These are phyloP conservation scores for Coemansia sp. DNA, from an alignment of 371 early-diverging fungal species.

Conservation along the genomic window DNA sequence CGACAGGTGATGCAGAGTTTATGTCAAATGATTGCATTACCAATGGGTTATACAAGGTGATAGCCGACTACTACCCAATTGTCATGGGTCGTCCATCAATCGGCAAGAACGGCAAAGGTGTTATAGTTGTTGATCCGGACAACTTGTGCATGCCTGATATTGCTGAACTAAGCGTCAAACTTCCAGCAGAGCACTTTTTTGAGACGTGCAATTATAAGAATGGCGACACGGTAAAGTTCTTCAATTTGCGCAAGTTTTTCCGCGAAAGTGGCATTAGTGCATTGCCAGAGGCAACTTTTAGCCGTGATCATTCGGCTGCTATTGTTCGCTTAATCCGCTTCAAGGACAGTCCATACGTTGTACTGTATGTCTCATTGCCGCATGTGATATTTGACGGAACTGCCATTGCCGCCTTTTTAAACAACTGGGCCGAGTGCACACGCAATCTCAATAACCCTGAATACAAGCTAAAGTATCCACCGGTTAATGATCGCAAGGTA, in stretches of 20 bases:
- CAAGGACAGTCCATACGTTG: conserved; percentile 23
- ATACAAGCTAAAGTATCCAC: conserved; percentile 13
- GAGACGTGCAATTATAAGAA: background rate
- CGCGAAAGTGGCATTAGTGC: conserved; percentile 17
- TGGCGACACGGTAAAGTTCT: conserved; percentile 17
- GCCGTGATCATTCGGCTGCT: conserved; percentile 22
- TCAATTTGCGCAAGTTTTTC: conserved; percentile 32
- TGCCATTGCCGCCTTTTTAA: conserved; percentile 11
- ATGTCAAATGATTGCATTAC: conserved; percentile 24
- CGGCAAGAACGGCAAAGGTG: conserved; percentile 23
- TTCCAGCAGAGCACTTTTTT: conserved; percentile 30
- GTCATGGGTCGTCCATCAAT: conserved; percentile 31
- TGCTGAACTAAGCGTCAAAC: conserved; percentile 24
- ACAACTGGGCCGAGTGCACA: conserved; percentile 41
- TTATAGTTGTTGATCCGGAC: conserved; percentile 22
- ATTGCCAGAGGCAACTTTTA: conserved; percentile 31
- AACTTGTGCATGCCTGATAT: conserved; percentile 39
- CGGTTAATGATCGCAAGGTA: conserved; percentile 19
- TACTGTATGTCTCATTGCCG: conserved; percentile 25
- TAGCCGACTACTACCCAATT: conserved; percentile 41
- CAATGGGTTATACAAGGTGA: conserved; percentile 23
- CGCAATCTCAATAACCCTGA: conserved; percentile 16
- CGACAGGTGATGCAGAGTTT: conserved; percentile 3
- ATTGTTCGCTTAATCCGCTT: conserved; percentile 34
- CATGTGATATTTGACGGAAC: conserved; percentile 40